phyloP scores from a whole-genome alignment of 306 rosid species.

The Gleditsia sinensis region DNA sequence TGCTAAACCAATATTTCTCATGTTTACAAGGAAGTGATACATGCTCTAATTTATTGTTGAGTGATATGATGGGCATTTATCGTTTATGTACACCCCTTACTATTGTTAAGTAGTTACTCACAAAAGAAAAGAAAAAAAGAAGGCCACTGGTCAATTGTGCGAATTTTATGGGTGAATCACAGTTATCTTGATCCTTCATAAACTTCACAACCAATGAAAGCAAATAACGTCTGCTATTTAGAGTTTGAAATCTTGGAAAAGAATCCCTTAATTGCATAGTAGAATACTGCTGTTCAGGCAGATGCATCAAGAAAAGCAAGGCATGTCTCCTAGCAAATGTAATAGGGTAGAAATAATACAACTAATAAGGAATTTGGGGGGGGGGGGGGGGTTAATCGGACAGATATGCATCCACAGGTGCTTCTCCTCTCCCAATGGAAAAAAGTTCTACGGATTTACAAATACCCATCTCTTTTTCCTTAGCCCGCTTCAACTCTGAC shows the following conservation, averaged over 20 bases:
- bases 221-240: not conserved
- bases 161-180: too few relatives aligned
- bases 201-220: not conserved
- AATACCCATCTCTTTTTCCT: constrained; percentile 19
- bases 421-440: constrained; percentile 28
- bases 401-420: constrained; percentile 14
- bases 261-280: not conserved
- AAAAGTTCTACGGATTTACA: constrained; percentile 18
- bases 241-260: not conserved
- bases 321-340: not conserved
- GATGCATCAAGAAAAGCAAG: constrained; percentile 2
- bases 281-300: constrained; percentile 2
- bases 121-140: too few relatives aligned
- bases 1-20: too few relatives aligned
- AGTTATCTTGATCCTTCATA: too few relatives aligned
- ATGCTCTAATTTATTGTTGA: too few relatives aligned
- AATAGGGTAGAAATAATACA: not conserved
- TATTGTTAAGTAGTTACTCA: too few relatives aligned
- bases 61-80: too few relatives aligned
- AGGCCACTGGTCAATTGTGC: too few relatives aligned
- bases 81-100: too few relatives aligned
- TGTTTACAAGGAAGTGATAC: too few relatives aligned
- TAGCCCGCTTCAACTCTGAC: constrained; percentile 8
- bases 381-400: not conserved
- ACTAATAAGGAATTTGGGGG: not conserved